phyloP scores from a whole-genome alignment of 1,139 yeast species.

The Sugiyamaella xylanicola region DNA sequence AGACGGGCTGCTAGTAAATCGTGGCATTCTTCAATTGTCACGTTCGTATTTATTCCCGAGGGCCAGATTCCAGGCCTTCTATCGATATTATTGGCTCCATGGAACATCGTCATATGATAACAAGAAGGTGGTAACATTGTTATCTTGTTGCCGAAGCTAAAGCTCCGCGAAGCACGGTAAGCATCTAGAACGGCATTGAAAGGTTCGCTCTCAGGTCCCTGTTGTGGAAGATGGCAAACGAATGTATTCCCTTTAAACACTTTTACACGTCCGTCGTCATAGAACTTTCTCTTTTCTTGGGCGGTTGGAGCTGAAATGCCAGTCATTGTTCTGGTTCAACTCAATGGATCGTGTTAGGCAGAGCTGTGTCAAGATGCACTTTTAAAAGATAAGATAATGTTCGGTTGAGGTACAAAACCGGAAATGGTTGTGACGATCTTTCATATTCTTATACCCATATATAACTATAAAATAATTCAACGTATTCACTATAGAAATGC shows the following conservation, averaged over 20 bases:
- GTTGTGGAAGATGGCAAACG: conserved; percentile 22
- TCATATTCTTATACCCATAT: too few relatives aligned
- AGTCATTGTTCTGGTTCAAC: neutral
- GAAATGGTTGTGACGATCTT: neutral
- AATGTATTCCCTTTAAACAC: conserved; percentile 21
- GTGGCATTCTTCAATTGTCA: conserved; percentile 19
- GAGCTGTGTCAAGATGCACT: neutral
- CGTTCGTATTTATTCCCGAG: conserved; percentile 4
- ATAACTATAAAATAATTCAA: neutral
- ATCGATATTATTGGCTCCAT: conserved; percentile 19
- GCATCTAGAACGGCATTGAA: conserved; percentile 16
- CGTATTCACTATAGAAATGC: neutral
- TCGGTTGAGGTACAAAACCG: neutral
- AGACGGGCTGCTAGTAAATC: conserved; percentile 1
- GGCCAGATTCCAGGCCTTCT: conserved; percentile 20
- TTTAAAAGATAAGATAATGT: conserved; percentile 13
- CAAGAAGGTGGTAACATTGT: conserved; percentile 22
- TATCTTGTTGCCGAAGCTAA: conserved; percentile 15
- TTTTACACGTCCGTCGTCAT: conserved; percentile 19
- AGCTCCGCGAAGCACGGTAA: conserved; percentile 14
- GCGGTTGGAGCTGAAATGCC: conserved; percentile 12
- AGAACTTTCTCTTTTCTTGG: conserved; percentile 17
- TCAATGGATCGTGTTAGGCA: too few relatives aligned
- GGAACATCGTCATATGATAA: conserved; percentile 22
- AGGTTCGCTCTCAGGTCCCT: conserved; percentile 14